Base-by-base conservation (phyloP, 805 yeast species). In the Ogataea minuta region DNA sequence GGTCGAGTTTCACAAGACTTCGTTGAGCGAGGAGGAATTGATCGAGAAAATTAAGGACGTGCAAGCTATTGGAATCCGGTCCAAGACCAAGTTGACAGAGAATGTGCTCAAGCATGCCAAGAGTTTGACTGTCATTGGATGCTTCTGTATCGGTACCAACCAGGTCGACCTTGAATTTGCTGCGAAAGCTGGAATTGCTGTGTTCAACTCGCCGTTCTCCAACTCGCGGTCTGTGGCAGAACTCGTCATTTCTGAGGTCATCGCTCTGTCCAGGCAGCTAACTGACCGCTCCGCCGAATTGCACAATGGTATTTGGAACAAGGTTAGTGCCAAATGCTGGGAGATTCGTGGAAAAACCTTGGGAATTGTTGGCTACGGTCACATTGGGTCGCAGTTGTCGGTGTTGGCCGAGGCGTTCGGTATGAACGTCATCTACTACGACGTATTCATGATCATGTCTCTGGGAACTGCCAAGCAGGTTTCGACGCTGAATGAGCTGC, bases 111-210 rank as follows among this genome's bases (percentile, higher is more conserved):
- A 77, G 49, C 86, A 85, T 55, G 99, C 99, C 42, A 84, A 81
- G 63, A 87, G 91, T 71, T 74, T 93, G 66, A 85, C 85, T 19
- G 90, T 79, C 23, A 72, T 93, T 66, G 99, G 99, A 42, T 93
- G 99, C 72, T 93, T 93, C 84, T 93, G 99, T 76, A 93, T 93
- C 54, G 99, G 99, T 59, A 93, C 98, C 46, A 93, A 93, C 71
- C 99, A 93, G 71, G 99, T 93, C 40, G 95, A 93, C 64, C 74
- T 90, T 49, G 86, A 85, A 53, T 85, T 62, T 56, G 99, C 99
- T 41, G 96, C 98, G 49, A 77, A 82, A 57, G 76, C 77, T 34
- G 99, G 99, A 70, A 77, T 91, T 63, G 90, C 97, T 32, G 99
- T 93, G 16, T 93, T 93, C 82, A 61, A 61, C 46, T 50, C 99